Evolutionary conservation across 305 asterid genomes (phyloP), one percentile per base, ranked within the genome.

Genomic region (Solanum aculeatissimum): DNA sequence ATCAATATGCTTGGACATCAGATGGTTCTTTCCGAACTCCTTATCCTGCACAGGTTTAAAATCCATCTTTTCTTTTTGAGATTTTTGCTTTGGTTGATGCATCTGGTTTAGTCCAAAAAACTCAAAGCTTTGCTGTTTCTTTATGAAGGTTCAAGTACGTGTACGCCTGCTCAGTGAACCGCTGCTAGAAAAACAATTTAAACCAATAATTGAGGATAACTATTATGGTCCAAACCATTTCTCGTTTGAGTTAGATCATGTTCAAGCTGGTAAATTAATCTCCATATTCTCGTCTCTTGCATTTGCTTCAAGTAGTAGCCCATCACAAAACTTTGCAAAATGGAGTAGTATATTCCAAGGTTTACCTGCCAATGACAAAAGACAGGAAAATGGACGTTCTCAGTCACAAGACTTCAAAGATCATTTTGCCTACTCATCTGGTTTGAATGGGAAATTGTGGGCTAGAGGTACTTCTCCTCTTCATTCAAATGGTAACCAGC

Each of bases 211-310:
- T 65, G 19, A 80, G 54, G 98, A 94, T 90, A 96, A 96, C 87
- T 96, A 96, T 89, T 94, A 86, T 85, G 81, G 45, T 60, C 89
- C 84, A 42, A 63, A 18, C 47, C 95, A 90, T 86, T 96, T 96
- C 93, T 89, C 93, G 90, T 95, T 94, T 90, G 99, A 96, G 90
- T 89, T 96, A 88, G 99, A 96, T 87, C 95, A 92, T 87, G 83
- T 89, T 86, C 99, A 96, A 90, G 86, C 98, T 53, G 91, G 86
- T 89, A 93, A 89, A 84, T 87, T 96, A 89, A 85, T 89, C 40
- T 88, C 96, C 85, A 90, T 87, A 72, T 82, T 96, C 85, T 90
- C 93, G 66, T 84, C 94, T 77, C 65, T 72, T 80, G 89, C 92
- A 82, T 80, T 85, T 81, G 86, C 91, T 86, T 86, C 97, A 1